phyloP scores from a whole-genome alignment of 2,329 filamentous ascomycete genomes.

The Xylariaceae sp. region DNA sequence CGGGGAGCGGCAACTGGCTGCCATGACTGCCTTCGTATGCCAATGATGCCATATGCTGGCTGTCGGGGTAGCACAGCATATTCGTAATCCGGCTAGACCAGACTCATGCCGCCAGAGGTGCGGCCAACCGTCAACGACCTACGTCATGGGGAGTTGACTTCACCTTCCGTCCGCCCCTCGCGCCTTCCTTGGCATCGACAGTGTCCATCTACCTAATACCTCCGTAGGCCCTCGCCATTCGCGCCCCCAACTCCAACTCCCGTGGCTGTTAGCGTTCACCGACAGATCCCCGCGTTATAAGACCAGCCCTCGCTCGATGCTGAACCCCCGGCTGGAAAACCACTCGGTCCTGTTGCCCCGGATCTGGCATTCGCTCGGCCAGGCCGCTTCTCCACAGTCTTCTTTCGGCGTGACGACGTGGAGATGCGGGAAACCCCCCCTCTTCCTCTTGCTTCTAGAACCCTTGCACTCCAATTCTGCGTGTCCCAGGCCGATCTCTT shows the following conservation, averaged over 20 bases:
- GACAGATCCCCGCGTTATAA: constrained; percentile 4
- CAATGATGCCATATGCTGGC: no score
- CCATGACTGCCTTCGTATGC: no score
- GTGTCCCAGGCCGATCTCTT: neutral
- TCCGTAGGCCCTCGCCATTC: neutral
- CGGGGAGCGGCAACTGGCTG: no score
- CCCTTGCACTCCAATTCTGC: constrained; percentile 11
- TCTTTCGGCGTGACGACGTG: constrained; percentile 10
- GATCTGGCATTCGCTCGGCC: constrained; percentile 27
- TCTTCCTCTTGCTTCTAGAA: constrained; percentile 14
- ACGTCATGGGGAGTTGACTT: neutral
- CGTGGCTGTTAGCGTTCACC: neutral
- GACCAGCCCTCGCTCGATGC: neutral
- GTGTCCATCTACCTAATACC: neutral
- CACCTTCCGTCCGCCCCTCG: neutral
- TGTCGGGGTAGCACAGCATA: no score
- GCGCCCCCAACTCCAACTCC: neutral
- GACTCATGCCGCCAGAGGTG: no score
- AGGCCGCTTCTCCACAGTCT: constrained; percentile 25
- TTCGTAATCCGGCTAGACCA: no score
- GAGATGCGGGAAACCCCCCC: constrained; percentile 3
- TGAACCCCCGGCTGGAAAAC: neutral
- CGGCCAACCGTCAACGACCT: neutral
- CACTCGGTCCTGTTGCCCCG: constrained; percentile 19
- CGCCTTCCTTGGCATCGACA: neutral